Evolutionary conservation across 495 filamentous ascomycete species (phyloP), one percentile per base, ranked within the genome.

Genomic region (Cudoniella acicularis): DNA sequence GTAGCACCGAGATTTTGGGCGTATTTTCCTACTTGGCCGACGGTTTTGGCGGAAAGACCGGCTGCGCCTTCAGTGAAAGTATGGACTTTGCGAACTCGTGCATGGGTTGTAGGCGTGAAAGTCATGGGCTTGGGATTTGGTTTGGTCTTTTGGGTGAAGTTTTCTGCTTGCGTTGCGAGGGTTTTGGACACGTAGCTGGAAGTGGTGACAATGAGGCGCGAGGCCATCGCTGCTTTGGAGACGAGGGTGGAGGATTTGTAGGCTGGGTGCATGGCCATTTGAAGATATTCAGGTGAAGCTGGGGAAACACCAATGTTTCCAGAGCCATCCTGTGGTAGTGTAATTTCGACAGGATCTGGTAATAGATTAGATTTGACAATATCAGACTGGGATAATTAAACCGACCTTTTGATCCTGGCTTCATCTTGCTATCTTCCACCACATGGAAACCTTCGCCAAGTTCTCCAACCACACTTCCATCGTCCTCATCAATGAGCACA

Each of bases 381-480:
- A 22, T 17, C 24, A 25, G 23, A 26, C 16, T 9, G 22, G 46
- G 2, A 30, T 54, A 43, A 17, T 51, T 18, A 8, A 18, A 22
- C 13, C 16, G 25, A 96, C 92, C 87, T 76, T 98, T 97, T 21
- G 88, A 93, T 30, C 94, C 94, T 23, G 84, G 83, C 62, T 87
- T 81, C 52, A 98, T 77, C 49, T 77, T 79, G 42, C 82, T 73
- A 58, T 87, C 81, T 63, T 94, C 94, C 18, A 92, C 79, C 25
- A 96, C 77, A 47, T 92, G 75, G 65, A 91, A 93, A 8, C 87
- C 89, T 45, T 93, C 89, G 23, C 84, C 79, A 57, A 98, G 78
- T 68, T 97, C 94, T 25, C 94, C 95, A 17, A 98, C 91, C 3
- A 98, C 88, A 69, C 88, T 93, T 49, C 91, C 94, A 77, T 98